These are phyloP conservation scores for Solanum virginianum DNA, from an alignment of 257 asterid genomes.

Conservation along the genomic window DNA sequence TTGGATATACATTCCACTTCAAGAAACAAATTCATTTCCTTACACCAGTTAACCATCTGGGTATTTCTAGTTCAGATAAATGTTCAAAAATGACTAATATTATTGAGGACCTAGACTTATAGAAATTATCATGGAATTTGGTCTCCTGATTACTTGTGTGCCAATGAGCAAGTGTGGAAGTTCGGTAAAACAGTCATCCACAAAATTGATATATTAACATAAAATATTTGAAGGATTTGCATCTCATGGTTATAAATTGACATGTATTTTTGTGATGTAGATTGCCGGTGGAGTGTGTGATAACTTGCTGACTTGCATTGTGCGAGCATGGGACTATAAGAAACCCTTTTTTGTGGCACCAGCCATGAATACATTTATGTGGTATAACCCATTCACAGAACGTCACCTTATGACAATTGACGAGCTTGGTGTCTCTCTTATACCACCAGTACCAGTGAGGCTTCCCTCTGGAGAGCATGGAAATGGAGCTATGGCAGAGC, in stretches of 20 bases:
- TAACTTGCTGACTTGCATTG: conserved; percentile 78
- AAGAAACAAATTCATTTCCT: background rate
- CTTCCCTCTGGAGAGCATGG: conserved; percentile 88
- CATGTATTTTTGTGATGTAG: conserved; percentile 7
- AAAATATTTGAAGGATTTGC: background rate
- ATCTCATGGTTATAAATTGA: background rate
- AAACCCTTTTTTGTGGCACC: conserved; percentile 87
- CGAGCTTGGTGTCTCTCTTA: conserved; percentile 73
- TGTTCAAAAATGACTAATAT: background rate
- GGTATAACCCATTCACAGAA: conserved; percentile 77
- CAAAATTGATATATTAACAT: background rate
- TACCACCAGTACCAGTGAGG: conserved; percentile 66
- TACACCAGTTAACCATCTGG: background rate
- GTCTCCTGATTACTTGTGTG: background rate
- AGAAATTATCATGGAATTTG: background rate
- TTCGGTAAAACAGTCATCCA: background rate
- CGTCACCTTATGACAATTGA: conserved; percentile 59
- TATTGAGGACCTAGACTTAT: background rate
- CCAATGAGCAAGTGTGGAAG: background rate
- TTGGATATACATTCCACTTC: background rate
- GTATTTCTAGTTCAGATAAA: background rate
- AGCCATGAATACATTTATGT: conserved; percentile 84
- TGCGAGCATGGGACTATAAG: conserved; percentile 83
- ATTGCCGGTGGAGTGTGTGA: conserved; percentile 90
- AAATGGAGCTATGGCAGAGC: conserved; percentile 92